Evolutionary conservation across 306 rosid species (phyloP), one percentile per base, ranked within the genome.

Genomic region (Prunus dulcis): DNA sequence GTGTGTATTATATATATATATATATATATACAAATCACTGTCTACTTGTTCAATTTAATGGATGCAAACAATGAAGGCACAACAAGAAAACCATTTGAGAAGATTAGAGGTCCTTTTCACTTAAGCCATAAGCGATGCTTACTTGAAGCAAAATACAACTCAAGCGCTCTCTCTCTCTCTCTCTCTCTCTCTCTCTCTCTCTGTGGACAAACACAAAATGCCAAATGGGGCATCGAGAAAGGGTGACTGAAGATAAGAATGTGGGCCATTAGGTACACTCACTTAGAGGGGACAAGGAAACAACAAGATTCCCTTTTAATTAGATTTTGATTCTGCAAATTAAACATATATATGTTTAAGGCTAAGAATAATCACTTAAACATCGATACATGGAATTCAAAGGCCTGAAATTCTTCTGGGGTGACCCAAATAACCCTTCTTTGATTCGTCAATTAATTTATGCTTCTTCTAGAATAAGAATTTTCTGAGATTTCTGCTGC

Each of bases 281-380:
- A 74, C 83, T 86, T 86, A 63, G 68, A 80, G 88, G 83, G 81
- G 88, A 87, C 91, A 84, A 86, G 67, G 83, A 68, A 76, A 79
- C 71, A 82, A 63, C 64, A 74, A 69, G 80, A 73, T 86, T 69
- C 83, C 80, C 43, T 34, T 66, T 28, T 76, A 32, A 43, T 71
- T 28, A 68, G 10, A 84, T 86, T 79, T 84, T 34, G 89, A 85
- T 90, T 85, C 82, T 74, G 32, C 56, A 8, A 45, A 73, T 72
- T 72, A 15, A 81, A 46, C 20, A 10, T 83, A 51, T 73, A 73
- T 69, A 79, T 66, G 22, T 55, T 68, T 50, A 84, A 72, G 60
- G 79, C 62, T 50, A 62, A 64, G 51, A 78, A 73, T 74, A 76
- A 73, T 74, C 71, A 78, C 83, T 82, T 77, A 69, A 62, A 62